Evolutionary conservation across 169 alveolate species (phyloP), one percentile per base, ranked within the genome.

Genomic region (Plasmodium reichenowi): DNA sequence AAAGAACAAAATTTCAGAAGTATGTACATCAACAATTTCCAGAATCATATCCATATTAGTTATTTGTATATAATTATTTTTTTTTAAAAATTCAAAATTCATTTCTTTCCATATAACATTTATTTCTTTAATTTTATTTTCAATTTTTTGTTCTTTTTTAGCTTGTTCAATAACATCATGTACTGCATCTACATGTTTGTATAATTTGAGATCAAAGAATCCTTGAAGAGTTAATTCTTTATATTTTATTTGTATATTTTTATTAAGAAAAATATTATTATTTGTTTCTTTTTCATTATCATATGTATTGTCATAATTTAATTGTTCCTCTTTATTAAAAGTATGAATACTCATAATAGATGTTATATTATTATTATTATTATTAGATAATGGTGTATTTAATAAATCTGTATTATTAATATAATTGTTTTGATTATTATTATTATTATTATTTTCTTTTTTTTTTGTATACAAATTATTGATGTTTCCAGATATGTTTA

Each of bases 151-250:
- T 92, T 98, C 99, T 93, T 97, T 97, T 88, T 94, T 96, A 20
- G 99, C 98, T 29, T 96, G 96, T 80, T 97, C 98, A n/a, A 97
- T 98, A 13, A 97, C 96, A 83, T 98, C 99, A 38, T 96, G 96
- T 0, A 98, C 99, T 47, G 97, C 98, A 29, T 96, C 98, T 22
- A 96, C 98, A 88, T 89, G 96, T 68, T 93, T 95, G 93, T 97
- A 97, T 74, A 98, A 95, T 72, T 96, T 94, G 43, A 98, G 93
- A 47, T 96, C 95, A 74, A 98, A 93, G 74, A 98, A 93, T 72
- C 97, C 98, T 78, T 97, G 98, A 89, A 98, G 93, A 72, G 98
- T 94, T 96, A 98, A 97, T 70, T 93, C 95, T 29, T 98, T 98
- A 12, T 98, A 96, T 91, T 97, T 97, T 76, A 96, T 96, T 75